Base-by-base conservation (phyloP, 768 basidiomycete genomes). In the Phanerochaete sordida region DNA sequence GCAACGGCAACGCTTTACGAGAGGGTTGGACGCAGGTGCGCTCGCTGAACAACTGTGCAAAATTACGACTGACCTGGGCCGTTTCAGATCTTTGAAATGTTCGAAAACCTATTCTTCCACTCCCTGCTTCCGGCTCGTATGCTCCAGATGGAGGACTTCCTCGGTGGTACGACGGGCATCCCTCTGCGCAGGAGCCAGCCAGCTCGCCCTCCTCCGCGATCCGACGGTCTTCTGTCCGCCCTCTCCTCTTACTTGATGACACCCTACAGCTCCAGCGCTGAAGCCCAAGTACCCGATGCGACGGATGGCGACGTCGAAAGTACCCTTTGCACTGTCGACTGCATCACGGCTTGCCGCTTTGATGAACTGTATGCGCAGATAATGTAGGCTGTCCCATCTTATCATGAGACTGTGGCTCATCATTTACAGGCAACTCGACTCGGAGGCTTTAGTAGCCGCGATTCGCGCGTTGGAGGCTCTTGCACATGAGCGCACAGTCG, bases 81-180 rank as follows among this genome's bases (percentile, higher is more conserved):
- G 4, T 8, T 37, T 21, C 69, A 97, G 91, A 93, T 99, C 57
- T 98, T 99, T 67, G 96, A 98, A 73, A 98, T 98, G 88, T 95
- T 96, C 75, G 90, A 95, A 69, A 97, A 95, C 33, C 78, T 99
- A 24, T 99, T 98, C 76, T 74, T 98, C 48, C 91, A 98, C 70
- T 95, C 95, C 19, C 79, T 98, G 26, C 78, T 99, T 19, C 97
- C 97, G 0, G 85, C 81, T 11, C 81, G 89, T 52, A 91, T 99
- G 90, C 76, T 97, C 12, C 93, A 96, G 71, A 95, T 97, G 91
- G 96, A 97, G 70, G 97, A 98, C 69, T 98, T 99, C 77, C 82
- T 98, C 9, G 94, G 94, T n/a, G 95, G 95, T 16, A 85, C 88
- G 31, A 90, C 93, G 7, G 88, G 87, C 78, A 98, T 98, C 65